Evolutionary conservation across 768 basidiomycete species (phyloP).

Genomic region (Melanogaster broomeanus): DNA sequence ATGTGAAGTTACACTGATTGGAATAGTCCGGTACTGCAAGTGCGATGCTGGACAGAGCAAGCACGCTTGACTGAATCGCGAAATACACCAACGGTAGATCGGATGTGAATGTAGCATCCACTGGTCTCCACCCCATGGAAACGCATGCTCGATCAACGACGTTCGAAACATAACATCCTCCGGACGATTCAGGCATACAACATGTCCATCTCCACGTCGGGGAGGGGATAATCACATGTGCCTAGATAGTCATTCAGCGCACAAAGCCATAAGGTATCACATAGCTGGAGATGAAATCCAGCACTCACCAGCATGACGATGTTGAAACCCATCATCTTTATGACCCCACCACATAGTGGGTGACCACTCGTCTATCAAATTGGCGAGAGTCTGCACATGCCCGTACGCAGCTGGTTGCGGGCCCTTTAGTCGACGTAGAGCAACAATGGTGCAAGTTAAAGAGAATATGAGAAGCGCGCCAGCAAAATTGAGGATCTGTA

Average conservation of each 20-base stretch:
- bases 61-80: no score
- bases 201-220: slow-evolving; percentile 18
- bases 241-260: slow-evolving; percentile 11
- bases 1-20: no score
- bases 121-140: not conserved
- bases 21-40: no score
- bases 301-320: slow-evolving; percentile 23
- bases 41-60: no score
- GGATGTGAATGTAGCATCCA: no score
- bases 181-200: slow-evolving; percentile 18
- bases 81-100: no score
- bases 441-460: slow-evolving; percentile 14
- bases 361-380: slow-evolving; percentile 40
- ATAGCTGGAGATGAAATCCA: no score
- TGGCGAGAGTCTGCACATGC: slow-evolving; percentile 35
- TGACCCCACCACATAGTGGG: slow-evolving; percentile 33
- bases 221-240: slow-evolving; percentile 24
- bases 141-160: not conserved
- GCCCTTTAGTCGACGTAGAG: slow-evolving; percentile 17
- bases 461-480: slow-evolving; percentile 18
- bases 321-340: slow-evolving; percentile 10
- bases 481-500: slow-evolving; percentile 30
- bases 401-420: slow-evolving; percentile 35
- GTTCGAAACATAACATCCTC: not conserved
- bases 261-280: not conserved